Base-by-base conservation (phyloP, 179 eudicot genomes). In the Patellifolia procumbens region DNA sequence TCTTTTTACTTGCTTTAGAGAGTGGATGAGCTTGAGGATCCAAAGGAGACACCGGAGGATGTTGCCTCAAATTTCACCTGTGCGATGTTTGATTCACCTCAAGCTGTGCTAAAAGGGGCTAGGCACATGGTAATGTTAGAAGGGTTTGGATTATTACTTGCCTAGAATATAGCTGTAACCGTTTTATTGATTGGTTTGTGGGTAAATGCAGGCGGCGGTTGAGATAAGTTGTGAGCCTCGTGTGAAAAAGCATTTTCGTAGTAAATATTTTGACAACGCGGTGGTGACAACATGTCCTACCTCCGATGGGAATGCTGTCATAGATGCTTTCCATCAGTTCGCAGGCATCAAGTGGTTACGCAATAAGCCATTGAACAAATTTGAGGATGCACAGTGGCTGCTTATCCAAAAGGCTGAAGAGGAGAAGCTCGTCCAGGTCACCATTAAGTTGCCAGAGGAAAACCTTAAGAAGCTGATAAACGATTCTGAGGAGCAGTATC, bases 381-480 rank as follows among this genome's bases (percentile, higher is more conserved):
- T 96, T 85, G 91, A 85, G 51, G 99, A 96, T 90, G 93, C 96
- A 28, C 98, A 96, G 53, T 96, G 99, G 99, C 97, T 93, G 82
- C 95, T 93, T 52, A 91, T 96, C 74, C 96, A 93, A 58, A 96
- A 94, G 85, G 99, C 99, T 48, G 98, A 96, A 83, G 98, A 93
- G 83, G 96, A 93, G 78, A 96, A 94, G 80, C 98, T 96, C 77
- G 86, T 96, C 37, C 86, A 94, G 84, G 98, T 96, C 58, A 88
- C 91, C 1, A 77, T 96, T 65, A 91, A 92, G 79, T 78, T 94
- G 71, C 96, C 96, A 1, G 94, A 90, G 55, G 81, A 70, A 12
- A 78, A 83, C 63, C 85, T 89, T 28, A 83, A 85, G 63, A 89
- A 91, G 83, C 76, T 93, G 70, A 76, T 85, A 45, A 86, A 78